Evolutionary conservation across 23 red algal species (phyloP), one percentile per base, ranked within the genome.

Genomic region (Pyropia yezoensis): DNA sequence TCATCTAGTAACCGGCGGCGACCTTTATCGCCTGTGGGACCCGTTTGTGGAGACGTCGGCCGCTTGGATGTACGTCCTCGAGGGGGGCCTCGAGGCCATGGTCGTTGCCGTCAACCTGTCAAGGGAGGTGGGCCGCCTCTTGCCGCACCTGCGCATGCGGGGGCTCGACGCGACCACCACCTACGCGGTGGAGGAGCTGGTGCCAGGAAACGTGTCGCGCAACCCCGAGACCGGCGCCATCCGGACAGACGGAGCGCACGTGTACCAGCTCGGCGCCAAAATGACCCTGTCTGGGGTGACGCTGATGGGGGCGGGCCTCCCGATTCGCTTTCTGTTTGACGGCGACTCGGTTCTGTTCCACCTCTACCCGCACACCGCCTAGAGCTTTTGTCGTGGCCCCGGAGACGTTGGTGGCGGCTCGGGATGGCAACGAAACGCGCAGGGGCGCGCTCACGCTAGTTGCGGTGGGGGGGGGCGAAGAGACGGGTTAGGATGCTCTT

Each of bases 1-100:
- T 7, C 73, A 67, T 5, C 59, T 89, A 4, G 77, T 96, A 0
- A 74, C 80, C 14, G 53, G 71, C 59, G 84, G 91, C 8, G 80
- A 89, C 73, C 70, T 96, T 71, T 96, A 80, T 70, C 77, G 91
- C 18, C 53, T 96, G 59, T 96, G 83, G 91, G 77, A 66, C n/a
- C 91, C 91, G 28, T 96, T 96, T 55, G 54, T 62, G 18, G 75
- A 83, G 57, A 67, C 76, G 24, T 88, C 80, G 18, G 70, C 54
- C 6, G 91, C 91, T 49, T 96, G 91, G 91, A 96, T 96, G 91
- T 89, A 86, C 74, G 91, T 96, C 18, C 54, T 79, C 3, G 33
- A 59, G 17, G 78, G 89, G 65, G 56, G 71, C 54, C 28, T 54
- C 9, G 73, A 69, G 9, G 91, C 91, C 8, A 57, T 89, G 28